Percentiles rank a stretch among this genome's conserved stretches.
Evolutionary conservation across 345 rosid species (phyloP).

Genomic region (Eutrema yunnanense): DNA sequence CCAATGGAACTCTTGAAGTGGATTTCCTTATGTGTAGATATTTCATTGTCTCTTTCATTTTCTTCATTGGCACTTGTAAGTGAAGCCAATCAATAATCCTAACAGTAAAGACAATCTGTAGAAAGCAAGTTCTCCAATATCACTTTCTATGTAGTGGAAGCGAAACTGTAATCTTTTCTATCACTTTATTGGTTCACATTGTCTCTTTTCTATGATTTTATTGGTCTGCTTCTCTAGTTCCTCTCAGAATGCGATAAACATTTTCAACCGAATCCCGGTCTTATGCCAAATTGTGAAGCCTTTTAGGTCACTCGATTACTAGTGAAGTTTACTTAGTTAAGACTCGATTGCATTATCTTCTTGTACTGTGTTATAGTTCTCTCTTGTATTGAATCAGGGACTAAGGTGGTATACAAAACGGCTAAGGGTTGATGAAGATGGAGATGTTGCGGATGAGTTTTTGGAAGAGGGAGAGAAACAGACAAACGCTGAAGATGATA

Average conservation of each 20-base stretch:
- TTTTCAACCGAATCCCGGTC: not conserved
- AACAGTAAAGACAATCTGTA: not conserved
- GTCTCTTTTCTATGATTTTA: not conserved
- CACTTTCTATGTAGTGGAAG: not conserved
- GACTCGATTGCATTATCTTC: not conserved
- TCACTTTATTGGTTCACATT: not conserved
- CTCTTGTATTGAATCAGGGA: conserved; percentile 44
- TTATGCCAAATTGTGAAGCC: not conserved
- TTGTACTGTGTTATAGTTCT: not conserved
- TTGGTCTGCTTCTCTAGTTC: not conserved
- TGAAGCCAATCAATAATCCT: not conserved
- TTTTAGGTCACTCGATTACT: not conserved
- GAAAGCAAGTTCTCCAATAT: not conserved
- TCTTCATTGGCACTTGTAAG: not conserved
- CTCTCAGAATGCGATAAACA: not conserved
- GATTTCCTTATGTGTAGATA: not conserved
- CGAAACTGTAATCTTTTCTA: not conserved
- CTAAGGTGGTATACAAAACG: conserved; percentile 77
- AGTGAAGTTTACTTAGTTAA: not conserved
- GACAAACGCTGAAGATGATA: not conserved
- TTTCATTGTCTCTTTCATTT: not conserved
- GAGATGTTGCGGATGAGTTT: conserved; percentile 93
- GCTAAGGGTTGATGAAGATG: conserved; percentile 81
- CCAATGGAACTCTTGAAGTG: not conserved
- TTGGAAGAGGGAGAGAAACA: conserved; percentile 47